Conservation (phyloP, 1,139 yeast species). For the Lodderomyces oxycetoniae region DNA sequence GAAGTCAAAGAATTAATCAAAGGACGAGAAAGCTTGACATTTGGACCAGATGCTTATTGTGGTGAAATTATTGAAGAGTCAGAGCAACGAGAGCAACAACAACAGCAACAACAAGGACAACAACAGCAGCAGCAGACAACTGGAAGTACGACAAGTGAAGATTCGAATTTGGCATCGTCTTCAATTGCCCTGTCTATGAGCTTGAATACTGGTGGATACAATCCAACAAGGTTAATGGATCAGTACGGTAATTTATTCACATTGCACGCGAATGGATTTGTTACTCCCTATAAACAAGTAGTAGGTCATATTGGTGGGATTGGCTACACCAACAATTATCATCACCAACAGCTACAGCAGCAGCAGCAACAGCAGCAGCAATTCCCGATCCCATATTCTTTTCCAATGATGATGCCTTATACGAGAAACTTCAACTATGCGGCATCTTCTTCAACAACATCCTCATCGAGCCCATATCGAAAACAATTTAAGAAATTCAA, state of each 20-base stretch:
- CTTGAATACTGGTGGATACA: slow-evolving; percentile 1
- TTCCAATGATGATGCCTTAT: not conserved
- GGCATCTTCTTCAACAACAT: slow-evolving; percentile 3
- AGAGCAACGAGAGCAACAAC: slow-evolving; percentile 3
- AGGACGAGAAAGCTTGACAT: slow-evolving; percentile 22
- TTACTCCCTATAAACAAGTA: slow-evolving; percentile 9
- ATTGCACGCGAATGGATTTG: slow-evolving; percentile 16
- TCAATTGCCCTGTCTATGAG: slow-evolving; percentile 5
- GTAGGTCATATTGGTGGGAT: slow-evolving; percentile 5
- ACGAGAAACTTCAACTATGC: not conserved
- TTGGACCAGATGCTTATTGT: slow-evolving; percentile 16
- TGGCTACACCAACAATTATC: slow-evolving; percentile 2
- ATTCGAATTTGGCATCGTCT: slow-evolving; percentile 4
- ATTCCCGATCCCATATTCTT: too few species aligned
- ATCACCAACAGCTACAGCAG: not conserved
- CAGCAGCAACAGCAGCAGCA: slow-evolving; percentile 1
- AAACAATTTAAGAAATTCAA: slow-evolving; percentile 10
- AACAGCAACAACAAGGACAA: not conserved
- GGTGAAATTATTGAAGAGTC: slow-evolving; percentile 1
- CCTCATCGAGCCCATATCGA: slow-evolving; percentile 6
- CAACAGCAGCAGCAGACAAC: not conserved
- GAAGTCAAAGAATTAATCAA: slow-evolving; percentile 18
- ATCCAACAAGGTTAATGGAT: slow-evolving; percentile 9
- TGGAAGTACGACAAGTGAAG: slow-evolving; percentile 3
- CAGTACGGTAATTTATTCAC: slow-evolving; percentile 12